Evolutionary conservation across 768 basidiomycete genomes (phyloP).

Genomic region (Suillus weaverae): DNA sequence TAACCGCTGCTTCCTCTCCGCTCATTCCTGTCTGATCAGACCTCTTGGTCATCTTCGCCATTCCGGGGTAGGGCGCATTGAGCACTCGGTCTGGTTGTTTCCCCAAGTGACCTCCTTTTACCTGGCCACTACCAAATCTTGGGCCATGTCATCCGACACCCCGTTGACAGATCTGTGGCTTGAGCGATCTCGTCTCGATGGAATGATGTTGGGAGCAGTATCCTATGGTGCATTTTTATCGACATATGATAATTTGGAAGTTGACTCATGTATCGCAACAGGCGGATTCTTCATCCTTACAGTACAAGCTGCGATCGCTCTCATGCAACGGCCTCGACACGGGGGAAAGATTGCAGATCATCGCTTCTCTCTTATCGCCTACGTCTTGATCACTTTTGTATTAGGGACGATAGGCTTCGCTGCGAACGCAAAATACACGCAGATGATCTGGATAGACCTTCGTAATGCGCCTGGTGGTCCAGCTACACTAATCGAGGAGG

Average conservation of each 20-base stretch:
- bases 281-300: conserved; percentile 25
- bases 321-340: conserved; percentile 8
- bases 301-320: conserved; percentile 14
- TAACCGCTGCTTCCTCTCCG: not conserved
- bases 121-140: not conserved
- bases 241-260: not conserved
- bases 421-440: conserved; percentile 26
- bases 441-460: conserved; percentile 35
- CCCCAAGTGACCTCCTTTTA: not conserved
- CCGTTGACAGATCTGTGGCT: not conserved
- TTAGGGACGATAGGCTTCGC: conserved; percentile 31
- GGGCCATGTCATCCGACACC: not conserved
- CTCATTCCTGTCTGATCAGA: not conserved
- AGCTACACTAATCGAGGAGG: conserved; percentile 17
- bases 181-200: conserved; percentile 5
- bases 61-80: not conserved
- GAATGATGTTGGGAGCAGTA: conserved; percentile 10
- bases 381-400: conserved; percentile 25
- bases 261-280: not conserved
- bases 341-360: conserved; percentile 3
- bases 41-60: not conserved
- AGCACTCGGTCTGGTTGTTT: not conserved
- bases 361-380: conserved; percentile 15
- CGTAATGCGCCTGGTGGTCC: conserved; percentile 17
- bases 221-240: conserved; percentile 8